Percentiles rank a stretch among this genome's conserved stretches.
These are phyloP conservation scores for Leonotis leonurus DNA, from an alignment of 257 asterid genomes.

Conservation along the genomic window DNA sequence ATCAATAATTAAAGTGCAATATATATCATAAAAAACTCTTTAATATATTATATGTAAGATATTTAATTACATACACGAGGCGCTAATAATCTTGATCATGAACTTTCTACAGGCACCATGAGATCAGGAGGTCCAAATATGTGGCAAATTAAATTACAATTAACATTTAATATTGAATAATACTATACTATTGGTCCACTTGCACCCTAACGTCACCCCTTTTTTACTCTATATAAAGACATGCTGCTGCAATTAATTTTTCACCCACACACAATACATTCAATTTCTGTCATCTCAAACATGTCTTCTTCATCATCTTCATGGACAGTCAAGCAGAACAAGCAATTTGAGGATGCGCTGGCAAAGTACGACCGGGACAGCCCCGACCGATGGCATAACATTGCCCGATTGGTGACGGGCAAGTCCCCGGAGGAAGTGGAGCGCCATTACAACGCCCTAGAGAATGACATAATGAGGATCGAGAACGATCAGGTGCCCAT, in stretches of 20 bases:
- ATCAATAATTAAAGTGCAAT: too few species aligned
- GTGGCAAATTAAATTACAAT: too few species aligned
- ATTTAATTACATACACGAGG: too few species aligned
- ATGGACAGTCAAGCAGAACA: constrained; percentile 34
- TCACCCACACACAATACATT: neutral
- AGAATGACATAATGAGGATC: constrained; percentile 24
- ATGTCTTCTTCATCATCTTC: constrained; percentile 5
- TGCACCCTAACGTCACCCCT: neutral
- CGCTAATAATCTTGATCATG: too few species aligned
- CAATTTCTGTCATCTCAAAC: neutral
- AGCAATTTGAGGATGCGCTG: constrained; percentile 33
- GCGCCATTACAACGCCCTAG: constrained; percentile 30
- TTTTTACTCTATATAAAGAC: neutral
- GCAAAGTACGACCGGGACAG: constrained; percentile 23
- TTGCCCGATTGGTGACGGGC: constrained; percentile 23
- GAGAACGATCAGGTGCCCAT: constrained; percentile 32
- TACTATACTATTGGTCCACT: neutral
- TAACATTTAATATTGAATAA: too few species aligned
- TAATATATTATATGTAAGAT: too few species aligned
- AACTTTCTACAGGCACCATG: too few species aligned
- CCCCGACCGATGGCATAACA: constrained; percentile 31
- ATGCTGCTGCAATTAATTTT: neutral
- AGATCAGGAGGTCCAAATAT: too few species aligned
- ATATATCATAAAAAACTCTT: too few species aligned
- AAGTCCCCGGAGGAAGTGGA: constrained; percentile 30